A percentile compares a stretch with the other conserved stretches of the same genome.
Conservation (phyloP, 192 early-diverging fungal genomes). For the Chytriomyces confervae region DNA sequence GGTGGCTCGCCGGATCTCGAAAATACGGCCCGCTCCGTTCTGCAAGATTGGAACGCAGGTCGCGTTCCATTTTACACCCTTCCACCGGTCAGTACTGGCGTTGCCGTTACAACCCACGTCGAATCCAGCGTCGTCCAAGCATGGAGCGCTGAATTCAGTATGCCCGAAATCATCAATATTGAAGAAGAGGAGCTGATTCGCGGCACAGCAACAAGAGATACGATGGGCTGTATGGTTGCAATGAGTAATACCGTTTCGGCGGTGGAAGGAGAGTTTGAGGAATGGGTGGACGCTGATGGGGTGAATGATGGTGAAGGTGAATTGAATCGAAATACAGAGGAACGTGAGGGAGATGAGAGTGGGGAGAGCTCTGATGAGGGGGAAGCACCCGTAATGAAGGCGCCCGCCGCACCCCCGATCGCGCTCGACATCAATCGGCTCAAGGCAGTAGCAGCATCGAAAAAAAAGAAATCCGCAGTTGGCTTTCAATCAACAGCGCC, state of each 20-base stretch:
- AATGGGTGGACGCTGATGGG: conserved; percentile 10
- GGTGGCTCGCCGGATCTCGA: conserved; percentile 91
- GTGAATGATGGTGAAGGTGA: conserved; percentile 15
- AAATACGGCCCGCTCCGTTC: conserved; percentile 80
- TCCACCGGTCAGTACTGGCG: conserved; percentile 70
- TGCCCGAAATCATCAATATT: conserved; percentile 65
- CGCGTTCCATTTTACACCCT: conserved; percentile 94
- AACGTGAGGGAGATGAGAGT: conserved; percentile 41
- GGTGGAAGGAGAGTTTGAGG: conserved; percentile 36
- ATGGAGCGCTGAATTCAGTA: conserved; percentile 86
- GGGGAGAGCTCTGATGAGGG: conserved; percentile 49
- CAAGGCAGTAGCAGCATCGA: conserved; percentile 22
- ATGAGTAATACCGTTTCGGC: conserved; percentile 47
- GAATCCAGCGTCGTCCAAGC: conserved; percentile 72
- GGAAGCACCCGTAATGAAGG: conserved; percentile 33
- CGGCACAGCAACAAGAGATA: conserved; percentile 51
- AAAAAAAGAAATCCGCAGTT: conserved; percentile 59
- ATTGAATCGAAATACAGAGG: background rate
- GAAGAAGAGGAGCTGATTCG: conserved; percentile 56
- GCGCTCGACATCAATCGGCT: conserved; percentile 50
- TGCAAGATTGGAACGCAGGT: conserved; percentile 97
- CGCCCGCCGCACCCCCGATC: conserved; percentile 25
- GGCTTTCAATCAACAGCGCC: conserved; percentile 54
- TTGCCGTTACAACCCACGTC: conserved; percentile 56
- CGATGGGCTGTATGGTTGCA: conserved; percentile 55